phyloP scores from a whole-genome alignment of 75 land plant species.

The Cunninghamia lanceolata region DNA sequence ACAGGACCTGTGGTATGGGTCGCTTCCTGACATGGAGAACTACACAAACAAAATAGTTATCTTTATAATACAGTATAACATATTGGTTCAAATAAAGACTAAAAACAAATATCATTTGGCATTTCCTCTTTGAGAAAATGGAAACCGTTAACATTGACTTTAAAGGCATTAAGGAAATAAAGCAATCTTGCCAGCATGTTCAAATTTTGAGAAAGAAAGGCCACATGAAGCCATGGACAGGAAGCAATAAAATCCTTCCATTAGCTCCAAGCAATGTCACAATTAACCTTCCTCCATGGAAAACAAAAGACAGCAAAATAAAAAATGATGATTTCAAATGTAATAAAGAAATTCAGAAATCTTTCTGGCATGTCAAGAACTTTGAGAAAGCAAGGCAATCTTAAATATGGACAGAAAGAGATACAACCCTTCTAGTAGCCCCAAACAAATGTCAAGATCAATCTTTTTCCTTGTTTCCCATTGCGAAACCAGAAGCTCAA shows the following conservation, averaged over 20 bases:
- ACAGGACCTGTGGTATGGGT: constrained; percentile 77
- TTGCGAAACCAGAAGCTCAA: not conserved
- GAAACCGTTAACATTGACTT: no score
- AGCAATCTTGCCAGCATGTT: no score
- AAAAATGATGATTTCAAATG: not conserved
- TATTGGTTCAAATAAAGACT: not conserved
- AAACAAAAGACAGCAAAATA: not conserved
- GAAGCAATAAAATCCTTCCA: not conserved
- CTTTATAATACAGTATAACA: not conserved
- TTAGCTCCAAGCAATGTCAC: not conserved
- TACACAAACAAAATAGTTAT: constrained; percentile 22
- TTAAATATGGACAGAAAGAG: not conserved
- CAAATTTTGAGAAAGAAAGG: not conserved
- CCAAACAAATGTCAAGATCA: not conserved
- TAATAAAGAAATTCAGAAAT: not conserved
- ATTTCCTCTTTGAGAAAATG: no score
- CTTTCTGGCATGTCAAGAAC: not conserved
- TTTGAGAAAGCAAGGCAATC: not conserved
- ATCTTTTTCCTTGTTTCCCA: not conserved
- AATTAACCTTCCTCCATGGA: not conserved
- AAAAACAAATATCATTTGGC: not conserved
- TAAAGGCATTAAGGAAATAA: no score
- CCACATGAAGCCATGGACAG: not conserved
- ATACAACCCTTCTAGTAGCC: not conserved
- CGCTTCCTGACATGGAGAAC: constrained; percentile 69